A percentile compares a stretch with the other conserved stretches of the same genome.
Evolutionary conservation across 768 basidiomycete genomes (phyloP).

Genomic region (Dacryopinax primogenitus): DNA sequence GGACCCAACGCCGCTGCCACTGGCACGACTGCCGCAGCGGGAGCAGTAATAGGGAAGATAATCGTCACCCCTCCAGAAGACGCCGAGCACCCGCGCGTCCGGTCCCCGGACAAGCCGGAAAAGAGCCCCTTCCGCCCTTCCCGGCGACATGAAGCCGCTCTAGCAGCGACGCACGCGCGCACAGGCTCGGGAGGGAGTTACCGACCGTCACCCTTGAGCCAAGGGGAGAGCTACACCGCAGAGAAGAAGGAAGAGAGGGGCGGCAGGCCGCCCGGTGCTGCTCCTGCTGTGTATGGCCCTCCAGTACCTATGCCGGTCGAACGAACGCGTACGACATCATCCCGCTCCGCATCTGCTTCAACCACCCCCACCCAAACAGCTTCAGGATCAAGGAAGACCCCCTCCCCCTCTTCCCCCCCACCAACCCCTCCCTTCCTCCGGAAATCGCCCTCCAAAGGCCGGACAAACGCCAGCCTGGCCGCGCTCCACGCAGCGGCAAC

Average conservation of each 20-base stretch:
- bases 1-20: background rate
- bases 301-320: too few species aligned
- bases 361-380: too few species aligned
- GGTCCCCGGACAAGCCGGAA: background rate
- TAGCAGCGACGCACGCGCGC: background rate
- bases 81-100: background rate
- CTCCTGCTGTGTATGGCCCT: too few species aligned
- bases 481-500: constrained; percentile 4
- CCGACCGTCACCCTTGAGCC: background rate
- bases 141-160: background rate
- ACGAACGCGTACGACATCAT: too few species aligned
- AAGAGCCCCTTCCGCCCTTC: background rate
- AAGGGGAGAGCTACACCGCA: background rate
- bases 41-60: background rate
- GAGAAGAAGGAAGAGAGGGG: too few species aligned
- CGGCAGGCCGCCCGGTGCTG: too few species aligned
- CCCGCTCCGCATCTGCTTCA: too few species aligned
- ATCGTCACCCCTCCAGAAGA: background rate
- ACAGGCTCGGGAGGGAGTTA: background rate
- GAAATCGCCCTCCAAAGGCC: background rate
- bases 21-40: background rate
- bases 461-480: background rate
- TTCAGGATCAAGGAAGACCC: background rate
- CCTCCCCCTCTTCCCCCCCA: background rate
- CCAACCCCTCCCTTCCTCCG: constrained; percentile 4